A percentile compares a stretch with the other conserved stretches of the same genome.
These are phyloP conservation scores for Eucalyptus camaldulensis DNA, from an alignment of 345 rosid genomes.

Conservation along the genomic window DNA sequence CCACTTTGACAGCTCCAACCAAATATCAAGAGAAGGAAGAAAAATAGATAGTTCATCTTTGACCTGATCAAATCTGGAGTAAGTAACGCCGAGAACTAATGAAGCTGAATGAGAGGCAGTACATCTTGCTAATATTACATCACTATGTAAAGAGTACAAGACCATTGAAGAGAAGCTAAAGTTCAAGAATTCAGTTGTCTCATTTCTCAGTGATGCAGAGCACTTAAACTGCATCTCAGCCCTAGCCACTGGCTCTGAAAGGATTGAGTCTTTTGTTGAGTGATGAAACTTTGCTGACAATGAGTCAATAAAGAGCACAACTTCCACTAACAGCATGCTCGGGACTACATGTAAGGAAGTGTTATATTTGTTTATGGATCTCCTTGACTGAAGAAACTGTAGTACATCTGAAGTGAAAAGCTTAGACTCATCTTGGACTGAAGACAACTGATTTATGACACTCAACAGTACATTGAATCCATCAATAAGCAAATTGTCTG, in stretches of 20 bases:
- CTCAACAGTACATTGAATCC: constrained; percentile 49
- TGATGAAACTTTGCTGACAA: constrained; percentile 24
- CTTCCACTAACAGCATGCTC: constrained; percentile 16
- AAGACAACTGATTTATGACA: constrained; percentile 49
- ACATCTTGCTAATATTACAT: constrained; percentile 54
- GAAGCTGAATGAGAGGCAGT: constrained; percentile 12
- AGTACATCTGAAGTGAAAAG: constrained; percentile 40
- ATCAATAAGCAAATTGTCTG: constrained; percentile 38
- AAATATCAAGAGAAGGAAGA: constrained; percentile 67
- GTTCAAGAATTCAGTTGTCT: constrained; percentile 24
- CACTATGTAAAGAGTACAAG: constrained; percentile 32
- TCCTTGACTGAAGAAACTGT: constrained; percentile 40
- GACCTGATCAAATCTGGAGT: constrained; percentile 19
- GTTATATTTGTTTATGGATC: constrained; percentile 15
- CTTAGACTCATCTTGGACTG: constrained; percentile 41
- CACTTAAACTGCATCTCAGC: constrained; percentile 42
- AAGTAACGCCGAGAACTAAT: constrained; percentile 34
- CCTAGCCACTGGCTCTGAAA: constrained; percentile 44
- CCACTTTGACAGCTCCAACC: constrained; percentile 64
- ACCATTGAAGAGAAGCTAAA: constrained; percentile 31
- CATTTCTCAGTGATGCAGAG: constrained; percentile 46
- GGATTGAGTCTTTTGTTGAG: constrained; percentile 14
- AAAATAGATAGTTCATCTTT: constrained; percentile 28
- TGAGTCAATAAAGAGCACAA: constrained; percentile 38
- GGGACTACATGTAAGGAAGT: constrained; percentile 17